phyloP scores from a whole-genome alignment of 352 stramenopile species.

The Phytopythium litorale region DNA sequence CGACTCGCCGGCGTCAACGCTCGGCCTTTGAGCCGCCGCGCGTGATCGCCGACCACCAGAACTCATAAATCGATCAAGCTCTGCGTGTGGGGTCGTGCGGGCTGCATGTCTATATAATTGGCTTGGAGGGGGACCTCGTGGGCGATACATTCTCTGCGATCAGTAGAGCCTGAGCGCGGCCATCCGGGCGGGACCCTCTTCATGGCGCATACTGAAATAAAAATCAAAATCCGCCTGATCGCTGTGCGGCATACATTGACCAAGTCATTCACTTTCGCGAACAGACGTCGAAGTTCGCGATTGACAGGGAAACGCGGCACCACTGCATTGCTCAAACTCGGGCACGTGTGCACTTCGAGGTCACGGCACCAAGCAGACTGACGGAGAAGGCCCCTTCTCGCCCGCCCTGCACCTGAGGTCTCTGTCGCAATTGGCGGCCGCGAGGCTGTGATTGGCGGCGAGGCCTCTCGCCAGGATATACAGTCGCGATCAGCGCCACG shows the following conservation, averaged over 20 bases:
- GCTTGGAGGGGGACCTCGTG: not conserved
- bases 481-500: conserved; percentile 1
- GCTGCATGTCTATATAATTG: conserved; percentile 5
- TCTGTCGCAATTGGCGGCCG: not conserved
- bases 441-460: not conserved
- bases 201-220: conserved; percentile 11
- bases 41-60: conserved; percentile 2
- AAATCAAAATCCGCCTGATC: not conserved
- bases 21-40: not conserved
- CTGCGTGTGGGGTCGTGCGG: conserved; percentile 3
- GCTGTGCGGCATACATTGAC: not conserved
- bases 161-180: conserved; percentile 5
- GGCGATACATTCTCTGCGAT: not conserved
- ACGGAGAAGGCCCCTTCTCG: not conserved
- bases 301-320: conserved; percentile 7
- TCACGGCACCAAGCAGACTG: not conserved
- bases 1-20: conserved; percentile 3
- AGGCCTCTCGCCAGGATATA: not conserved
- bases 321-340: conserved; percentile 1
- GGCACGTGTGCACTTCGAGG: not conserved
- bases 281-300: not conserved
- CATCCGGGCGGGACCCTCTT: not conserved
- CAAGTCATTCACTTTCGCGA: not conserved
- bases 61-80: not conserved
- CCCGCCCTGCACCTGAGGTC: not conserved